Evolutionary conservation across 2,329 filamentous ascomycete genomes (phyloP).

Genomic region (Knufia petricola): DNA sequence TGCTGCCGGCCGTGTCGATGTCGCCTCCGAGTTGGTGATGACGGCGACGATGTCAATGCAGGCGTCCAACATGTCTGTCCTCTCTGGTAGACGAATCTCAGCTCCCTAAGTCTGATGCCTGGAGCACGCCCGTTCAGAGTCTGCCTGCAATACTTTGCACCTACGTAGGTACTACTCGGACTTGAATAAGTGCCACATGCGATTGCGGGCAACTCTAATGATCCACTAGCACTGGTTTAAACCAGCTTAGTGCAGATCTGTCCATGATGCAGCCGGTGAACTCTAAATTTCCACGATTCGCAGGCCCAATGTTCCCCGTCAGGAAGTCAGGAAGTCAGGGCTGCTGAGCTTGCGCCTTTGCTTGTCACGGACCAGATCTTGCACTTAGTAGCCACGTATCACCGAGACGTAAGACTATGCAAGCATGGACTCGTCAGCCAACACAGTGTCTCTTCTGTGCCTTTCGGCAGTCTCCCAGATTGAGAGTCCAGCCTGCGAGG

Average conservation of each 20-base stretch:
- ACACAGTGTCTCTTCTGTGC: conserved; percentile 34
- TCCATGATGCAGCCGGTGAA: neutral
- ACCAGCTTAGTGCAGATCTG: no score
- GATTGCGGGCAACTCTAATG: neutral
- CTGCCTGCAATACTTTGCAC: neutral
- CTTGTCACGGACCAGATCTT: neutral
- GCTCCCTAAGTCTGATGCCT: neutral
- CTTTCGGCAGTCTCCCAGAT: conserved; percentile 24
- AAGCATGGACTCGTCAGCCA: conserved; percentile 8
- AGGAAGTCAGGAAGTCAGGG: no score
- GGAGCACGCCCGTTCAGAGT: neutral
- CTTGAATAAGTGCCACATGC: conserved; percentile 5
- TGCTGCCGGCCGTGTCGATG: conserved; percentile 36
- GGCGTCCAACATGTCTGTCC: conserved; percentile 5
- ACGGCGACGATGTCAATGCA: neutral
- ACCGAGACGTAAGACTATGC: conserved; percentile 5
- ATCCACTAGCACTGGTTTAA: no score
- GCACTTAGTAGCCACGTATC: conserved; percentile 1
- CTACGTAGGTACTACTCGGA: no score
- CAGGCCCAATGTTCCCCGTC: no score
- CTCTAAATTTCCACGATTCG: conserved; percentile 8
- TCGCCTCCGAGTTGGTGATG: neutral
- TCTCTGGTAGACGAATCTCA: neutral
- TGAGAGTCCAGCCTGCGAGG: neutral
- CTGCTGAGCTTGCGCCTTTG: no score